Percentiles rank a stretch among this genome's conserved stretches.
These are phyloP conservation scores for Rosa rugosa DNA, from an alignment of 306 rosid genomes.

Conservation along the genomic window DNA sequence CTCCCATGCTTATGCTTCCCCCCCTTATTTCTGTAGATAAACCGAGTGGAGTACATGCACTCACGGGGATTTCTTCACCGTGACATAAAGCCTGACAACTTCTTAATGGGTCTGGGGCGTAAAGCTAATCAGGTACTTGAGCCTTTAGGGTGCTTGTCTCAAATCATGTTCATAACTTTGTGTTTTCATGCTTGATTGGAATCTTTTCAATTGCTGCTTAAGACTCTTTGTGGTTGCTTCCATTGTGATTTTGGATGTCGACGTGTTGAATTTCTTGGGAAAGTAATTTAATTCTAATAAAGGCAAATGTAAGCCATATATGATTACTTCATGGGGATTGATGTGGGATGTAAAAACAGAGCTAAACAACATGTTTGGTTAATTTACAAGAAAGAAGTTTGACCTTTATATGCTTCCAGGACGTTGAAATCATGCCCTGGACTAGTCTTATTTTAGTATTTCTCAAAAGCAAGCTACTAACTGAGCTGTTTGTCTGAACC, in stretches of 20 bases:
- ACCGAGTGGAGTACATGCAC: slow-evolving; percentile 98
- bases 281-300: not conserved
- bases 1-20: slow-evolving; percentile 30
- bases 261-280: slow-evolving; percentile 2
- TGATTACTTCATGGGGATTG: not conserved
- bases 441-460: not conserved
- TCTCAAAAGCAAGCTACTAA: not conserved
- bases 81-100: slow-evolving; percentile 99
- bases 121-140: slow-evolving; percentile 91
- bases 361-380: not conserved
- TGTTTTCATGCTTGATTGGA: slow-evolving; percentile 8
- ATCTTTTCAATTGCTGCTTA: not conserved
- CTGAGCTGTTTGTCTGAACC: not conserved
- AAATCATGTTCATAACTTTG: slow-evolving; percentile 4
- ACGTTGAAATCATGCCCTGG: not conserved
- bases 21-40: slow-evolving; percentile 50
- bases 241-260: not conserved
- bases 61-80: slow-evolving; percentile 97
- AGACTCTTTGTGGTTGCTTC: not conserved
- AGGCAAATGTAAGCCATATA: not conserved
- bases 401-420: not conserved
- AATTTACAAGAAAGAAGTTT: not conserved
- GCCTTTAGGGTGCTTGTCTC: slow-evolving; percentile 8
- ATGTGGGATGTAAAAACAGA: not conserved
- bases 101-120: slow-evolving; percentile 97